Evolutionary conservation across 2,329 filamentous ascomycete species (phyloP), one percentile per base, ranked within the genome.

Genomic region (Neoascochyta sp.): DNA sequence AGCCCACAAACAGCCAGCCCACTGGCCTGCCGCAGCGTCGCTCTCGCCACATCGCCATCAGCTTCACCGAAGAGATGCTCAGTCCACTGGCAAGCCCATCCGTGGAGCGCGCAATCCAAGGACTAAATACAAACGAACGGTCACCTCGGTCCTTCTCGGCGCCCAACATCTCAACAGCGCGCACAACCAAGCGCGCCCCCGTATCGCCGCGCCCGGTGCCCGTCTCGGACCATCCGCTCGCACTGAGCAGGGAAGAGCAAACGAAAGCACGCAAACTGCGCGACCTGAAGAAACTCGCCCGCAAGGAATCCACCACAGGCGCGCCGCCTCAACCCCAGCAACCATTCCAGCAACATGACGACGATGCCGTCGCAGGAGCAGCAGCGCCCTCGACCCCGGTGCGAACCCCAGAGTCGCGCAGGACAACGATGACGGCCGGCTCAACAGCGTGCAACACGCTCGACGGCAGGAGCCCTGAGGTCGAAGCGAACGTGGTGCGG

Each of bases 31-130:
- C 27, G 13, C 27, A 34, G 5, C 34, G 29, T 12, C 43, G 30
- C 12, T 44, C 46, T 9, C 37, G 40, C 21, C 36, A 49, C 13
- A 26, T 44, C 7, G 42, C 47, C 8, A 32, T 48, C 10, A 38
- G 38, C 10, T 58, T 49, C 27, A 53, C 49, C 3, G 51, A 57
- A 8, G 54, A 59, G 18, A 46, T 54, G 43, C 36, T 59, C 2
- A 44, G 46, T 21, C 54, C 54, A 9, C 37, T 54, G 7, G 37
- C 47, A 3, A 41, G 41, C 4, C 19, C 29, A 3, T 34, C 30
- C 14, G 25, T 26, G 16, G 32, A 35, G 13, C 38, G 40, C 9
- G 34, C 34, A 17, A 38, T 38, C 16, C 34, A 38, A 16, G 34
- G 34, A 5, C 30, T 38, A n/a, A 38, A 30, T 21, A 27, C 30